Evolutionary conservation across 306 rosid genomes (phyloP), one percentile per base, ranked within the genome.

Genomic region (Dalbergia cochinchinensis): DNA sequence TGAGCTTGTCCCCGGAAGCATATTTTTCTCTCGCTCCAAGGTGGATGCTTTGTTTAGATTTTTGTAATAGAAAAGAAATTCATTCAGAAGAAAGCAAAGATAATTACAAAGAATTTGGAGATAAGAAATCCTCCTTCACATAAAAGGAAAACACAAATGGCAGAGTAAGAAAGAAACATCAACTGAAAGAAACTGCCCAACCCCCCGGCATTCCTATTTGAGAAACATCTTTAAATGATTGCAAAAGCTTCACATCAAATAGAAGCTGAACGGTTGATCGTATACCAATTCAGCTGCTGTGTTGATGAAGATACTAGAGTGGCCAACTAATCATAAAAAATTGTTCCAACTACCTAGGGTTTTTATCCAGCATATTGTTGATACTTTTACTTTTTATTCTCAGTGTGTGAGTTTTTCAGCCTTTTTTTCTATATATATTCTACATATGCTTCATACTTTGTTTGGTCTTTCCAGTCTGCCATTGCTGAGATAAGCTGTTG

Each of bases 1-100:
- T 44, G 99, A 95, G 89, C 99, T 95, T 83, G 89, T 88, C 44
- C 98, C 99, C n/a, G 99, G 96, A 71, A 95, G 98, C 89, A 95
- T 91, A 74, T 92, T 95, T 90, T 95, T 92, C 87, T 89, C 99
- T 6, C 99, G 98, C 83, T 95, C 97, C 84, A 90, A 92, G 99
- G 99, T 95, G 80, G 60, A 72, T 16, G 65, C 9, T 69, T 37
- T 50, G 20, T 44, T 31, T 6, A 13, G 50, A 26, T 48, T 61
- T 11, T 59, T 75, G 62, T 22, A 48, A 69, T 60, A 26, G 42
- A 48, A n/a, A 47, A 47, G 33, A 44, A 74, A 13, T 62, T 45
- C 55, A 54, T 26, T 42, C 16, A 39, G 70, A 65, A 67, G 80
- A 71, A 72, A 64, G 69, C 66, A 14, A 81, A 74, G 59, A 57